Base-by-base conservation (phyloP, 2,329 filamentous ascomycete species). In the Penicillium aurantiogriseum region DNA sequence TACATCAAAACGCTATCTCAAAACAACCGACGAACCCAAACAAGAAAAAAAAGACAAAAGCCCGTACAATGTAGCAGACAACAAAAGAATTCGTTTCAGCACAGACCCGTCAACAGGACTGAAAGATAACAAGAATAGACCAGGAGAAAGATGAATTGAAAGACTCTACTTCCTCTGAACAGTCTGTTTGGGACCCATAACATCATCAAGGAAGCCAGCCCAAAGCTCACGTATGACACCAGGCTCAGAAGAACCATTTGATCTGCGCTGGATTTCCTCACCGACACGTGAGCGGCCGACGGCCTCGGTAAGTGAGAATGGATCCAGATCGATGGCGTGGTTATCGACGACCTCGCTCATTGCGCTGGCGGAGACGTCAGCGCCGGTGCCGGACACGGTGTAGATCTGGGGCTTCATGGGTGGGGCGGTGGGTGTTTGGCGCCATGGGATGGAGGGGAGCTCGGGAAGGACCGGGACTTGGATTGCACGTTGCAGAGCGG, bases 311-410 rank as follows among this genome's bases (percentile, higher is more conserved):
- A 86, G 74, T 42, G 80, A 79, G 68, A 83, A 81, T 39, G 82
- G 82, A 65, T 85, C 81, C 51, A 86, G 80, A 36, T 84, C 80
- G 44, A 83, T 72, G 13, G 80, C 74, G 68, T 81, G 77, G 59
- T 82, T 83, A 67, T 87, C 85, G 21, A 80, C 77, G 19, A 84
- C 78, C 61, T 87, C 85, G 53, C 79, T 79, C 77, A 87, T 80
- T 49, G 84, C 79, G 60, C 81, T 80, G 57, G 81, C 78, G 53
- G 76, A 71, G 64, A 80, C 75, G 58, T 82, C 71, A 36, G 68
- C 65, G 15, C 67, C 69, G 29, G 63, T 58, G 40, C 71, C 80
- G 50, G 80, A 76, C 50, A 82, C 80, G 40, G 81, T 80, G 67
- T 79, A 78, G 70, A 87, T 85, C 69, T 82, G 76, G 36, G 84